These are phyloP conservation scores for Tubosaeta brunneosetosa DNA, from an alignment of 768 basidiomycete species.

Conservation along the genomic window DNA sequence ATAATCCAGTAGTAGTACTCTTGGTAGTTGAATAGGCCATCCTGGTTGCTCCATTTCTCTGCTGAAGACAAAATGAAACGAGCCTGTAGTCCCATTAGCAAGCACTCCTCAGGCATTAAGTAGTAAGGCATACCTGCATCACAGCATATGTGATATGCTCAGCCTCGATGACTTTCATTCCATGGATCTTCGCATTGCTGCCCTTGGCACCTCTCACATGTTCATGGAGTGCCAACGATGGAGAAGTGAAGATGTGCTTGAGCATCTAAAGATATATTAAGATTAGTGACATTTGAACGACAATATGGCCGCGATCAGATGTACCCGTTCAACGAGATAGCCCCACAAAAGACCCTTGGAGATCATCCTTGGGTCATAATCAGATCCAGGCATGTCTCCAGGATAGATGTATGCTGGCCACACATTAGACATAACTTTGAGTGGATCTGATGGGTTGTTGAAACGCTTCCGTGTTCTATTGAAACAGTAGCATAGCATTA, in stretches of 20 bases:
- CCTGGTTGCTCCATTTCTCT: conserved; percentile 1
- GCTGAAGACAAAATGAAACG: neutral
- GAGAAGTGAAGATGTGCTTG: neutral
- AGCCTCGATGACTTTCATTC: neutral
- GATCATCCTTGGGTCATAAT: neutral
- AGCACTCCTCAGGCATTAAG: too few relatives aligned
- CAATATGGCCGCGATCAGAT: too few relatives aligned
- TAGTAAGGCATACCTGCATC: too few relatives aligned
- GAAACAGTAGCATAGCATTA: too few relatives aligned
- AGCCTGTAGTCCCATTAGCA: neutral
- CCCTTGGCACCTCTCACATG: neutral
- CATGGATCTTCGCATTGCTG: neutral
- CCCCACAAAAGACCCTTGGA: neutral
- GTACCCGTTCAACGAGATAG: neutral
- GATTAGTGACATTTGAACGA: too few relatives aligned
- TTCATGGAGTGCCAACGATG: neutral
- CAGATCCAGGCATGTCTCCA: neutral
- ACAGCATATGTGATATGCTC: too few relatives aligned
- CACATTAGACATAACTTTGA: neutral
- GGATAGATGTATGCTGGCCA: neutral
- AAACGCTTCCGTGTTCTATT: neutral
- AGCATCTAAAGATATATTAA: neutral
- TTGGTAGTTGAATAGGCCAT: neutral
- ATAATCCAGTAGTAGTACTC: neutral
- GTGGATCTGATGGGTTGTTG: neutral